Percentiles rank a stretch among this genome's conserved stretches.
Evolutionary conservation across 1,284 basidiomycete species (phyloP).

Genomic region (Ustilago shanxiensis): DNA sequence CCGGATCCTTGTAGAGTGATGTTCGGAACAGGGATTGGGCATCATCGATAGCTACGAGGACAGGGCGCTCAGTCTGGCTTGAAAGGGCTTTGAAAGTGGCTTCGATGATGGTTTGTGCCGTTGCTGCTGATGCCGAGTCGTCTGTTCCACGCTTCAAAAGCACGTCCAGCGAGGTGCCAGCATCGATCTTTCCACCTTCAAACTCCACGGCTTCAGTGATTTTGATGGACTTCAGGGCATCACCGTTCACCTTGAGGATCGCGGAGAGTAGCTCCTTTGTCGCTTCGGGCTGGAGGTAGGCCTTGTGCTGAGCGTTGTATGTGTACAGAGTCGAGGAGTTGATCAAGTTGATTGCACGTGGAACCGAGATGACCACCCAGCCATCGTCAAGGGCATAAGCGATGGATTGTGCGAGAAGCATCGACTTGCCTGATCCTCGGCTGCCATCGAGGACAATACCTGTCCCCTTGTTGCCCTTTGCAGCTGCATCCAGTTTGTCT

Average conservation of each 20-base stretch:
- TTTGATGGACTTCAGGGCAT: slow-evolving; percentile 35
- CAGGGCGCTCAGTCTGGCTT: slow-evolving; percentile 78
- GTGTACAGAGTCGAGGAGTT: slow-evolving; percentile 82
- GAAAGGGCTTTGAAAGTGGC: slow-evolving; percentile 78
- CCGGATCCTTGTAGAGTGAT: slow-evolving; percentile 82
- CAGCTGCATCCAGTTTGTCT: slow-evolving; percentile 50
- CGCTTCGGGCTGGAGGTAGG: slow-evolving; percentile 80
- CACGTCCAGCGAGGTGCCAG: slow-evolving; percentile 43
- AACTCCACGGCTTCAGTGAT: slow-evolving; percentile 27
- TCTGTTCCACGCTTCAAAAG: slow-evolving; percentile 41
- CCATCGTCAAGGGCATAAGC: slow-evolving; percentile 79
- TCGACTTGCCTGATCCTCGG: slow-evolving; percentile 85
- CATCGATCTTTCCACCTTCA: slow-evolving; percentile 36
- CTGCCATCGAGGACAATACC: slow-evolving; percentile 72
- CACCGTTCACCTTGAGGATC: slow-evolving; percentile 69
- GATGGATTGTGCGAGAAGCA: slow-evolving; percentile 82
- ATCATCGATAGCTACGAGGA: slow-evolving; percentile 88
- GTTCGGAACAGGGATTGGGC: slow-evolving; percentile 83
- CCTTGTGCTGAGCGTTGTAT: slow-evolving; percentile 81
- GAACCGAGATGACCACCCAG: slow-evolving; percentile 91
- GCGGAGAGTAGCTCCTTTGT: slow-evolving; percentile 68
- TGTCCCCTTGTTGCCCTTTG: slow-evolving; percentile 21
- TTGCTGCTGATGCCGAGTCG: slow-evolving; percentile 20
- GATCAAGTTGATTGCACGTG: slow-evolving; percentile 81
- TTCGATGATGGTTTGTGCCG: slow-evolving; percentile 76